phyloP scores from a whole-genome alignment of 768 basidiomycete genomes.

The Trametes elegans region DNA sequence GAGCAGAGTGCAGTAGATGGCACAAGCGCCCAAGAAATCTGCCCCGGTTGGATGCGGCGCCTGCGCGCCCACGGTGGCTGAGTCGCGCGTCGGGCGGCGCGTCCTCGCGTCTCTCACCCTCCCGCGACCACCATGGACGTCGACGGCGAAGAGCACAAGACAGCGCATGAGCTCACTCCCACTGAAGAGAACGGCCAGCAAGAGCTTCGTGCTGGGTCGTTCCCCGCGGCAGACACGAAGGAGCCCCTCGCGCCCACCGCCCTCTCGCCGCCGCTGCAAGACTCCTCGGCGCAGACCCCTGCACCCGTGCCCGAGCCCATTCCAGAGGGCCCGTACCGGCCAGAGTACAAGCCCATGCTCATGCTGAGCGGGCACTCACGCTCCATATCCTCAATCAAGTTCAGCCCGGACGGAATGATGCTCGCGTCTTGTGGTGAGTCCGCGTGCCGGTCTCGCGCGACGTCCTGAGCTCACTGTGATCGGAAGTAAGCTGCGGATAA shows the following conservation, averaged over 20 bases:
- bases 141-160: slow-evolving; percentile 15
- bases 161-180: not conserved
- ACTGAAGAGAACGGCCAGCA: not conserved
- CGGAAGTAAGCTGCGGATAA: slow-evolving; percentile 78
- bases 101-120: not conserved
- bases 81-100: not conserved
- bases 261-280: slow-evolving; percentile 10
- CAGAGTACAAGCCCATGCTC: slow-evolving; percentile 51
- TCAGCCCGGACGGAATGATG: slow-evolving; percentile 79
- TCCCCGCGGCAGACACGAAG: not conserved
- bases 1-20: not conserved
- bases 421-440: slow-evolving; percentile 72
- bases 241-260: slow-evolving; percentile 8
- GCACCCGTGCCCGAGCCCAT: slow-evolving; percentile 7
- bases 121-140: slow-evolving; percentile 12
- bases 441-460: not conserved
- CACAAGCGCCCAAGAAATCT: slow-evolving; percentile 16
- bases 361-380: slow-evolving; percentile 80
- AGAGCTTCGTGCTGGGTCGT: not conserved
- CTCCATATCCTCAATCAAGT: slow-evolving; percentile 83
- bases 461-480: slow-evolving; percentile 22
- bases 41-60: not conserved
- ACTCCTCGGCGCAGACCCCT: slow-evolving; percentile 12
- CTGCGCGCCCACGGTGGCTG: not conserved
- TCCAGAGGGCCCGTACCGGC: slow-evolving; percentile 1